phyloP scores from a whole-genome alignment of 2,329 filamentous ascomycete species.

The Epichloe aotearoae region DNA sequence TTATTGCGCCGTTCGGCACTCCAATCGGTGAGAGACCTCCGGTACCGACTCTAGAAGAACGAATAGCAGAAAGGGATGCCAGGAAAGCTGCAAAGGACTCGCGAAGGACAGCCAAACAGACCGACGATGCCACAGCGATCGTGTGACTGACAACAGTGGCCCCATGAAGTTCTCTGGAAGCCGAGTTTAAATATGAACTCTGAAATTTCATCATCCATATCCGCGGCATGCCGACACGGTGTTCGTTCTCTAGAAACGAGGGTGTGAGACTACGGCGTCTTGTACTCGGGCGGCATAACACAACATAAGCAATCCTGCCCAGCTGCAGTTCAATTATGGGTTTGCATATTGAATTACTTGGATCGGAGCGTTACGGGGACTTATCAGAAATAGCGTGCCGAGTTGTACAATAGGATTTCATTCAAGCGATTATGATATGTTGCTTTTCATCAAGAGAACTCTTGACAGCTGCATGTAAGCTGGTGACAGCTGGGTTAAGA shows the following conservation, averaged over 20 bases:
- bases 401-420: not conserved
- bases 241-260: not conserved
- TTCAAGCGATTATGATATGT: not conserved
- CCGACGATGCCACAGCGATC: slow-evolving; percentile 9
- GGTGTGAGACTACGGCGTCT: not conserved
- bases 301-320: not conserved
- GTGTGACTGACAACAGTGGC: not conserved
- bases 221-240: too few species aligned
- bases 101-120: slow-evolving; percentile 27
- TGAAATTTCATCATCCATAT: not conserved
- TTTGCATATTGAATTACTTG: not conserved
- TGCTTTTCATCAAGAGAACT: not conserved
- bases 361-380: not conserved
- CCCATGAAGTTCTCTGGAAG: not conserved
- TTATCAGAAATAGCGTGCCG: not conserved
- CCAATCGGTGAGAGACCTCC: slow-evolving; percentile 51
- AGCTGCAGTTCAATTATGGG: not conserved
- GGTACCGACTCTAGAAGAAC: slow-evolving; percentile 51
- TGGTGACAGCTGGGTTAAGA: not conserved
- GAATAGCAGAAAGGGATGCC: slow-evolving; percentile 38
- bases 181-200: not conserved
- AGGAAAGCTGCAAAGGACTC: slow-evolving; percentile 45
- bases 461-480: not conserved
- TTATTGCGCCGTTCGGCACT: slow-evolving; percentile 55
- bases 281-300: not conserved